Evolutionary conservation across 2,329 filamentous ascomycete genomes (phyloP).

Genomic region (Xylariaceae sp.): DNA sequence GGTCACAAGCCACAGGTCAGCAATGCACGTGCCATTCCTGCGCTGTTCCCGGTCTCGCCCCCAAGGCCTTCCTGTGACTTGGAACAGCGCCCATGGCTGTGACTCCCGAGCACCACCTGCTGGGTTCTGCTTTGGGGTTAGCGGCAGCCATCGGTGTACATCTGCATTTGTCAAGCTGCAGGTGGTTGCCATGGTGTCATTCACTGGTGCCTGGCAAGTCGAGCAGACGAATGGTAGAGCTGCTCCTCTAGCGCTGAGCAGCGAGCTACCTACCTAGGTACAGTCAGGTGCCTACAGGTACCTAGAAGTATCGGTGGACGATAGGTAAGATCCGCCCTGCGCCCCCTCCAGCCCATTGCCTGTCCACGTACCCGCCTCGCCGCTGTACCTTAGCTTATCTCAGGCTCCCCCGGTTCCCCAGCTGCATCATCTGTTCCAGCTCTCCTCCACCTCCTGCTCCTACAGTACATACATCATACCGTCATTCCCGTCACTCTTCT

Average conservation of each 20-base stretch:
- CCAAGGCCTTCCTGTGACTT: background rate
- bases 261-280: too few species aligned
- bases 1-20: slow-evolving; percentile 15
- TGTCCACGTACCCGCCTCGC: slow-evolving; percentile 1
- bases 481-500: slow-evolving; percentile 6
- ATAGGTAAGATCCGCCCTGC: slow-evolving; percentile 1
- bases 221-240: too few species aligned
- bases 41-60: background rate
- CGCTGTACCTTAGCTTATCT: slow-evolving; percentile 10
- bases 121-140: too few species aligned
- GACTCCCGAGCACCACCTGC: too few species aligned
- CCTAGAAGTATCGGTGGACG: background rate
- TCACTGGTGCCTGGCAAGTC: too few species aligned
- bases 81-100: slow-evolving; percentile 8
- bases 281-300: background rate
- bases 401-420: slow-evolving; percentile 1
- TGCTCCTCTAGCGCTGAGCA: too few species aligned
- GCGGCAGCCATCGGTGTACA: too few species aligned
- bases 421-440: slow-evolving; percentile 12
- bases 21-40: slow-evolving; percentile 11
- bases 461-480: slow-evolving; percentile 13
- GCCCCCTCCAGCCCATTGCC: background rate
- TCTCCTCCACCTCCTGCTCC: slow-evolving; percentile 2
- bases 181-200: too few species aligned
- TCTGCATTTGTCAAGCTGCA: too few species aligned